phyloP scores from a whole-genome alignment of 2,329 filamentous ascomycete species.

The Hypoxylon sp. region DNA sequence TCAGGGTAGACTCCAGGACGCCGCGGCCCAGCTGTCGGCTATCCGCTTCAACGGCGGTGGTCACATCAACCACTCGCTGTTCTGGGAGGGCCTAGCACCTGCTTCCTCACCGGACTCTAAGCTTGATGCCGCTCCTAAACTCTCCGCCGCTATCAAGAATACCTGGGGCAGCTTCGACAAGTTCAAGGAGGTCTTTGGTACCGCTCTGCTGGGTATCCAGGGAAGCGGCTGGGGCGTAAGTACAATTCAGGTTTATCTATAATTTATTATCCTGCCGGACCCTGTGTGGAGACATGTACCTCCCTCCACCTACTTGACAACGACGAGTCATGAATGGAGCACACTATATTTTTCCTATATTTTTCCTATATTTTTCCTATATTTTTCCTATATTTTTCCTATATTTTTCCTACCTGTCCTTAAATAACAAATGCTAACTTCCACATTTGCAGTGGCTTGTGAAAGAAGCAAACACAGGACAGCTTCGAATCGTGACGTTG shows the following conservation, averaged over 20 bases:
- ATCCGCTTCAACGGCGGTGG: slow-evolving; percentile 93
- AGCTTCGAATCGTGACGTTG: slow-evolving; percentile 81
- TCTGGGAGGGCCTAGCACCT: slow-evolving; percentile 87
- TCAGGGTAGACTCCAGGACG: slow-evolving; percentile 69
- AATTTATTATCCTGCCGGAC: background rate
- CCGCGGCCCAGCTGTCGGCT: slow-evolving; percentile 74
- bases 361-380: too few relatives aligned
- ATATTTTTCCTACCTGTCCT: background rate
- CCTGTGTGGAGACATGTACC: background rate
- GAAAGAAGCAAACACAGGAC: slow-evolving; percentile 71
- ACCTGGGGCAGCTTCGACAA: slow-evolving; percentile 77
- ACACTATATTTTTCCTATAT: background rate
- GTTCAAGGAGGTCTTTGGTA: slow-evolving; percentile 77
- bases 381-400: too few relatives aligned
- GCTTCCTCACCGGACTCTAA: slow-evolving; percentile 70
- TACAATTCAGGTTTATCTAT: slow-evolving; percentile 7
- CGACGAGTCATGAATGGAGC: background rate
- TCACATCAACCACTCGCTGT: slow-evolving; percentile 93
- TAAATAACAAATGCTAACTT: slow-evolving; percentile 15
- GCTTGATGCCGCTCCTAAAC: slow-evolving; percentile 67
- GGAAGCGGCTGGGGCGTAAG: slow-evolving; percentile 83
- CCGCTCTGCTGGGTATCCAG: slow-evolving; percentile 78
- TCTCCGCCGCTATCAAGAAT: slow-evolving; percentile 72
- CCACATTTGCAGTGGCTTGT: slow-evolving; percentile 75
- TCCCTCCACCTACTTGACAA: background rate